Percentiles rank a stretch among this genome's conserved stretches.
These are phyloP conservation scores for Potentilla sterilis DNA, from an alignment of 306 rosid genomes.

Conservation along the genomic window DNA sequence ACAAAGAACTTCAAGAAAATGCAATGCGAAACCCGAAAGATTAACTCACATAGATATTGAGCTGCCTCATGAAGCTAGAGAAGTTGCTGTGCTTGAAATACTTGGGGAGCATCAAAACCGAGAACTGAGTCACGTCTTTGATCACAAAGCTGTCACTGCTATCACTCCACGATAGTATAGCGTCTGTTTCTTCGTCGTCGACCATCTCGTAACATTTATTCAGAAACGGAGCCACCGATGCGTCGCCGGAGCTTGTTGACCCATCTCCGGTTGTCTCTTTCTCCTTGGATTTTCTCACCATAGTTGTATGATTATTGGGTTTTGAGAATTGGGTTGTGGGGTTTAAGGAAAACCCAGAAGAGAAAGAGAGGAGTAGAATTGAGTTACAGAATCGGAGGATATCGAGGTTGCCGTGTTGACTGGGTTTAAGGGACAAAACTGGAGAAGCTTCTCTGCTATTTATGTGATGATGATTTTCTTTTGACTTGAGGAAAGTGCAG, in stretches of 20 bases:
- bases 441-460: too few relatives aligned
- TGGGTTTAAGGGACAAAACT: too few relatives aligned
- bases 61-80: conserved; percentile 89
- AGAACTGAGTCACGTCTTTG: conserved; percentile 56
- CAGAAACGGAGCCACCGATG: conserved; percentile 63
- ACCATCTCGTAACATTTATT: conserved; percentile 79
- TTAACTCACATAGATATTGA: conserved; percentile 68
- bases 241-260: conserved; percentile 19
- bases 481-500: too few relatives aligned
- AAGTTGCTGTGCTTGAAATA: conserved; percentile 83
- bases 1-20: background rate
- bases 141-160: conserved; percentile 47
- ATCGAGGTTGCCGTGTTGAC: too few relatives aligned
- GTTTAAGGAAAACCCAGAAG: background rate
- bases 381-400: too few relatives aligned
- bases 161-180: conserved; percentile 57
- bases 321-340: background rate
- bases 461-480: too few relatives aligned
- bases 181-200: conserved; percentile 50
- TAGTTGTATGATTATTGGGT: background rate
- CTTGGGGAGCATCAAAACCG: conserved; percentile 56
- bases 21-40: background rate
- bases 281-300: conserved; percentile 56
- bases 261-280: conserved; percentile 34
- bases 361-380: background rate